Base-by-base conservation (phyloP, 768 basidiomycete species). In the Tulasnella sp. region DNA sequence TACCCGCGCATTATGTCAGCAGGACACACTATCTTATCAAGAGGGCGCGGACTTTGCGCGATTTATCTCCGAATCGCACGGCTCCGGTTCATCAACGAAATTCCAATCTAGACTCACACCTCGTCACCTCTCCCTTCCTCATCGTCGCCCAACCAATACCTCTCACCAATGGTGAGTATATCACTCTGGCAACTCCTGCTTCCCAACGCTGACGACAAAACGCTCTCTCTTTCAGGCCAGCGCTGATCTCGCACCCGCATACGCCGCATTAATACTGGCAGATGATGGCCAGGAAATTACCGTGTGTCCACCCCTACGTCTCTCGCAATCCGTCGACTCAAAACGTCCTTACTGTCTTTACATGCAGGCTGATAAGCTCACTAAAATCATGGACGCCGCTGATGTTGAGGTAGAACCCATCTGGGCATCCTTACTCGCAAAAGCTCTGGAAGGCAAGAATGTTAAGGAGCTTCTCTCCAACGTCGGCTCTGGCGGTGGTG, bases 261-360 rank as follows among this genome's bases (percentile, higher is more conserved):
- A 98, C 89, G 96, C 97, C 85, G 95, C 96, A 83, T 94, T 99
- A 85, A 98, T 98, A 88, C 96, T 99, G 86, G 97, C 96, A 84
- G 98, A 99, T 89, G 97, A 98, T 83, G 93, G 93, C 84, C 88
- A 97, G 85, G 97, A 98, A 90, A 98, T 99, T 86, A 98, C 97
- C 83, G 97, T 98, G 84, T 84, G 96, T 91, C 20, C 44, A 40
- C 31, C n/a, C 37, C 58, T 1, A 74, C 41, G 72, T 34, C n/a
- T 24, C 48, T 72, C 8, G 37, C 79, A 40, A 74, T 48, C 22
- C 28, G 7, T 76, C 0, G 58, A 37, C 72, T 69, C 18, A 42
- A 1, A 37, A 37, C n/a, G n/a, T n/a, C n/a, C n/a, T n/a, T n/a
- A 37, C 6, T n/a, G n/a, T n/a, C n/a, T n/a, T n/a, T n/a, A n/a